Base-by-base conservation (phyloP, 2,329 filamentous ascomycete species). In the Chrysoporthe puriensis region DNA sequence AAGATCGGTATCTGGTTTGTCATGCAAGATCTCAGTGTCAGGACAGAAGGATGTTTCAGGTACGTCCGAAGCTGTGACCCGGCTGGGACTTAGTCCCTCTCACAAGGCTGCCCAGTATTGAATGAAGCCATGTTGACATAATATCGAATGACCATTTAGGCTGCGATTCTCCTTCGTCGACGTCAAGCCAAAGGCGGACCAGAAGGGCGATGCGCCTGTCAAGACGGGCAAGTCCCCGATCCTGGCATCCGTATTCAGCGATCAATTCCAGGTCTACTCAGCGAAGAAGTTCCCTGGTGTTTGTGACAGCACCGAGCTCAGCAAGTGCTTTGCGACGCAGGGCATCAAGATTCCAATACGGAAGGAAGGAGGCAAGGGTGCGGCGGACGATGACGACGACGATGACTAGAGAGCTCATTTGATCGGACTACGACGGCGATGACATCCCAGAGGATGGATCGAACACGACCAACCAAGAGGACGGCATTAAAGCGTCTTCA, bases 261-360 rank as follows among this genome's bases (percentile, higher is more conserved):
- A 97, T 4, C 86, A 89, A 2, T 98, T 99, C 83, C 92, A 93
- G 64, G 96, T 99, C 42, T 98, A 91, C 80, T 97, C 93, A 2
- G 96, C 96, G 60, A 99, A 99, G 85, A 97, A 97, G 76, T 99
- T 99, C 79, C 96, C 96, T 0, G 96, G 96, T 52, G 96, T 99
- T 1, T 97, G 97, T 67, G 95, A 98, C 77, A 96, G 92, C 78
- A 99, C 96, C 0, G 81, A 89, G 4, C 82, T 98, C 21, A 97
- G 94, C 84, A 97, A 96, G 79, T 92, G 89, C 70, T 98, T 99
- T 80, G 95, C 96, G 3, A 85, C 88, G 1, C 96, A 99, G 76
- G 96, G 96, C 34, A 97, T 97, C 80, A 97, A 97, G 80, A 97
- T 98, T 34, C 95, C 95, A 0, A 97, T 98, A 65, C 85, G 95